These are phyloP conservation scores for Hirschfeldia incana DNA, from an alignment of 345 rosid genomes.

Conservation along the genomic window DNA sequence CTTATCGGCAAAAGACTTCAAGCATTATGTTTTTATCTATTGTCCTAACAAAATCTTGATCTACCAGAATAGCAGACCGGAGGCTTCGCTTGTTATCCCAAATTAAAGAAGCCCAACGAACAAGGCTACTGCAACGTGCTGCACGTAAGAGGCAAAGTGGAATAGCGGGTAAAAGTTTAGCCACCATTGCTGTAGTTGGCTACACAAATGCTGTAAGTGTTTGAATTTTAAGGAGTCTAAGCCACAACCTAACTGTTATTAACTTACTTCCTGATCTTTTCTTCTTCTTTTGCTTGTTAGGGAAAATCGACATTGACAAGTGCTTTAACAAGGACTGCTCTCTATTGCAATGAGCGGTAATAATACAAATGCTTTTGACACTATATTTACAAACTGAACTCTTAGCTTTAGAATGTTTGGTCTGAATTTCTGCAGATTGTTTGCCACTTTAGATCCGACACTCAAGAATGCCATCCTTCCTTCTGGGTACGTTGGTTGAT, in stretches of 20 bases:
- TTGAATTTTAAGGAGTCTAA: conserved; percentile 17
- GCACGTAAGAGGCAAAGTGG: conserved; percentile 69
- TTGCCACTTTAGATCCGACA: conserved; percentile 84
- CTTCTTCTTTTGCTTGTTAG: conserved; percentile 42
- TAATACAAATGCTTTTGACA: conserved; percentile 9
- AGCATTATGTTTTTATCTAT: not conserved
- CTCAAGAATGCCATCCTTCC: conserved; percentile 69
- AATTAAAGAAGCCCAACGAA: conserved; percentile 81
- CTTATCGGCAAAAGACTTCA: not conserved
- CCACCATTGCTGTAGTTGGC: conserved; percentile 90
- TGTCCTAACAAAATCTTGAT: conserved; percentile 13
- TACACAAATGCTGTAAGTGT: conserved; percentile 94
- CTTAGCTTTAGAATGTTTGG: conserved; percentile 11
- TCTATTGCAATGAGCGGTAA: conserved; percentile 89
- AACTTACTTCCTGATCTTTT: not conserved
- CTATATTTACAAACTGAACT: conserved; percentile 14
- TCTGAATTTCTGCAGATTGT: conserved; percentile 52
- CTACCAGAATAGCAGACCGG: conserved; percentile 69
- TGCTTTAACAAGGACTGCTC: conserved; percentile 66
- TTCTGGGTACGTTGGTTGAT: conserved; percentile 56
- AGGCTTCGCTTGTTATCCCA: conserved; percentile 61
- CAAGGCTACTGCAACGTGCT: conserved; percentile 85
- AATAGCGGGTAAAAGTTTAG: conserved; percentile 47
- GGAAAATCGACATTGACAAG: conserved; percentile 89
- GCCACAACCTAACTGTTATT: not conserved